A percentile compares a stretch with the other conserved stretches of the same genome.
Evolutionary conservation across 1,284 basidiomycete genomes (phyloP).

Genomic region (Puccinia novopanici): DNA sequence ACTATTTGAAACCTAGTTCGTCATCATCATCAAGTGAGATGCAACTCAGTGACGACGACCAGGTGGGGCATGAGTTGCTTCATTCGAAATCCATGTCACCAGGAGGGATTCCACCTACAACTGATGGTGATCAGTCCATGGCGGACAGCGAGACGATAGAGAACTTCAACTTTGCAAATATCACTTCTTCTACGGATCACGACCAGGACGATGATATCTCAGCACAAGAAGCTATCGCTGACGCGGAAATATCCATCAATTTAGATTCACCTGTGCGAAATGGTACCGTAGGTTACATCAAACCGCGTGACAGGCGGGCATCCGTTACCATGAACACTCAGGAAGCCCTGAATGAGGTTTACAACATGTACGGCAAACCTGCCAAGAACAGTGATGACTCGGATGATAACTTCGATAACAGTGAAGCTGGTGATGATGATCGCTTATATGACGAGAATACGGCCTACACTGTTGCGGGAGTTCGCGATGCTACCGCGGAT

Average conservation of each 20-base stretch:
- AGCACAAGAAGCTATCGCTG: constrained; percentile 40
- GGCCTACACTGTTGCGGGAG: constrained; percentile 18
- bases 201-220: constrained; percentile 22
- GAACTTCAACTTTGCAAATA: constrained; percentile 11
- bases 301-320: constrained; percentile 36
- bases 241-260: constrained; percentile 46
- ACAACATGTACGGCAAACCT: constrained; percentile 43
- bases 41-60: constrained; percentile 48
- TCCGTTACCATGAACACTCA: constrained; percentile 47
- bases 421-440: constrained; percentile 39
- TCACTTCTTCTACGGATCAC: constrained; percentile 24
- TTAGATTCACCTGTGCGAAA: constrained; percentile 39
- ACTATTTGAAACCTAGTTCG: constrained; percentile 36
- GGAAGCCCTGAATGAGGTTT: constrained; percentile 45
- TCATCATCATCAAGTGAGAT: constrained; percentile 42
- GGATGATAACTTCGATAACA: constrained; percentile 48
- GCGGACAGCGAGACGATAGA: not conserved
- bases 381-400: constrained; percentile 42
- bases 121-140: constrained; percentile 39
- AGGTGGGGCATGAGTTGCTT: constrained; percentile 8
- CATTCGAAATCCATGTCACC: constrained; percentile 25
- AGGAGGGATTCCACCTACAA: not conserved
- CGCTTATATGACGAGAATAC: constrained; percentile 38
- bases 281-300: constrained; percentile 29
- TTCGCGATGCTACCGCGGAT: constrained; percentile 47